Conservation (phyloP, 202 grass and related monocot genomes). For the Carex sylvatica region DNA sequence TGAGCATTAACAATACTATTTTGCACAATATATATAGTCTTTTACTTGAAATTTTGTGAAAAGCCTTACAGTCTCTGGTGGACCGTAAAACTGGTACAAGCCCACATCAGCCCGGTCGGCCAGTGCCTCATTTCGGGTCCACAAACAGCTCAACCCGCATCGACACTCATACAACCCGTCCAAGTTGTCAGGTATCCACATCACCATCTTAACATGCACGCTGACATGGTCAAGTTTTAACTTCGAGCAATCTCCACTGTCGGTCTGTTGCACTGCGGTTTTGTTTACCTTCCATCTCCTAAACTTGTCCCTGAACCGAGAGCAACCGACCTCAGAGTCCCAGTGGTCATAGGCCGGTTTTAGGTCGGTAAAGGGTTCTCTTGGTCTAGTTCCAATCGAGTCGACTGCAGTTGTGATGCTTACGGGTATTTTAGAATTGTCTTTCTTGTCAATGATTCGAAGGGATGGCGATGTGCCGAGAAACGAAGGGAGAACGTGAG, state of each 20-base stretch:
- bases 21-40: background rate
- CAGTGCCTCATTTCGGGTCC: constrained; percentile 27
- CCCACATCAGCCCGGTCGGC: constrained; percentile 30
- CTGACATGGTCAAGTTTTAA: constrained; percentile 21
- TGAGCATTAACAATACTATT: background rate
- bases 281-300: constrained; percentile 5
- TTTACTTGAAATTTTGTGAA: background rate
- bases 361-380: constrained; percentile 6
- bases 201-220: background rate
- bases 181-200: constrained; percentile 7
- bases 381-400: constrained; percentile 19
- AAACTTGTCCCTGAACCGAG: constrained; percentile 20
- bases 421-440: background rate
- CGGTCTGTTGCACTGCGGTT: constrained; percentile 12
- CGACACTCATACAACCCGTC: constrained; percentile 27
- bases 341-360: constrained; percentile 7
- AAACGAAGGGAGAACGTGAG: constrained; percentile 22
- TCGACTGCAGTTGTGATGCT: constrained; percentile 24
- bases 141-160: constrained; percentile 37
- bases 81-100: constrained; percentile 17
- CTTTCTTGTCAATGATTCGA: background rate
- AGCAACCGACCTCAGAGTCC: constrained; percentile 19
- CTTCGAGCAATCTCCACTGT: constrained; percentile 8
- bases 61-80: constrained; percentile 16
- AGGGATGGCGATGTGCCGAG: background rate